Percentiles rank a stretch among this genome's conserved stretches.
Conservation (phyloP, 169 alveolate species). For the Plasmodium chabaudi region DNA sequence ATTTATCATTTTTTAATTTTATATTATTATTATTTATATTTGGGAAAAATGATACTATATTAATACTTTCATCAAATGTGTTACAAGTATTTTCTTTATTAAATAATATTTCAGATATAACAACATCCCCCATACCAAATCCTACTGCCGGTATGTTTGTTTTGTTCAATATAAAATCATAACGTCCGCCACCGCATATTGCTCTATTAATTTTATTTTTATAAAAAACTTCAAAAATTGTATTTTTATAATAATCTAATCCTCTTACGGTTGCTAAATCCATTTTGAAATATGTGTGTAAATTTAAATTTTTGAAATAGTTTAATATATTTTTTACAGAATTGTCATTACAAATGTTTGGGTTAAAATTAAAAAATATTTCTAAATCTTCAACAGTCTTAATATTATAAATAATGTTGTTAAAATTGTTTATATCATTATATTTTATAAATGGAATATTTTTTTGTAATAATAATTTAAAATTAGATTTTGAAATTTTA, state of each 20-base stretch:
- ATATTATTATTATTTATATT: neutral
- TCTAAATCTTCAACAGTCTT: neutral
- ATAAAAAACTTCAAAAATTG: constrained; percentile 48
- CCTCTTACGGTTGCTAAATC: constrained; percentile 67
- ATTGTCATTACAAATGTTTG: neutral
- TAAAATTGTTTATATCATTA: constrained; percentile 2
- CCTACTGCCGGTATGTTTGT: constrained; percentile 41
- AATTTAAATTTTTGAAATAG: constrained; percentile 26
- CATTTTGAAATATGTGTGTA: constrained; percentile 16
- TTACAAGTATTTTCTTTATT: neutral
- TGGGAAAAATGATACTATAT: constrained; percentile 53
- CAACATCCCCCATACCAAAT: constrained; percentile 74
- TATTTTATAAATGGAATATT: constrained; percentile 18
- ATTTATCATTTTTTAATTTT: neutral
- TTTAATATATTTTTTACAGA: constrained; percentile 4
- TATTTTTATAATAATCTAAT: constrained; percentile 55
- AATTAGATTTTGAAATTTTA: constrained; percentile 12
- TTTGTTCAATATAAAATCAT: constrained; percentile 15
- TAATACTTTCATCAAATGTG: neutral
- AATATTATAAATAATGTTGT: constrained; percentile 16
- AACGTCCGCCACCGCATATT: constrained; percentile 74
- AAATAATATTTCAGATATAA: constrained; percentile 51
- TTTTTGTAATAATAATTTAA: constrained; percentile 35
- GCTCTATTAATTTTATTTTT: constrained; percentile 39
- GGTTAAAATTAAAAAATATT: constrained; percentile 2